Evolutionary conservation across 768 basidiomycete genomes (phyloP), one percentile per base, ranked within the genome.

Genomic region (Hydnomerulius pinastri): DNA sequence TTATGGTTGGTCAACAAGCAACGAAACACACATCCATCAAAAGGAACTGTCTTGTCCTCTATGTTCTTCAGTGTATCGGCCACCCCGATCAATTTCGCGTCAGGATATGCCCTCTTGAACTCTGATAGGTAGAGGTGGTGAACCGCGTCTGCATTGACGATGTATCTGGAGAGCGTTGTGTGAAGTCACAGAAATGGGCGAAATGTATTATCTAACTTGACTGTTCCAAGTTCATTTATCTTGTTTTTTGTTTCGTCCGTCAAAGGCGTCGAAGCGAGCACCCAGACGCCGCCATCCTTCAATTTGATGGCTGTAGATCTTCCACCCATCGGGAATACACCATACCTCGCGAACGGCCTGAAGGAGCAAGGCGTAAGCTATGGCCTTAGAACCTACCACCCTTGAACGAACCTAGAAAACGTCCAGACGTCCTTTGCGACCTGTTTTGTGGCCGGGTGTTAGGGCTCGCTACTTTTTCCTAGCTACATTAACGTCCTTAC

Each of bases 221-320:
- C 86, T 11, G 80, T 77, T 0, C 92, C 90, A 2, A 93, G 70
- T 21, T 76, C 73, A 39, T 81, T 74, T 8, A 92, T 66, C 38
- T 78, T 83, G 4, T 67, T 51, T 61, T 85, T 85, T 3, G 90
- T 92, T 23, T 82, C 81, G 3, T 72, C 70, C 30, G 81, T 79
- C 46, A 90, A 70, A 1, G 88, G 86, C 7, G 86, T 86, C 1
- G 90, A 92, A 0, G 89, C 91, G n/a, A 92, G 73, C 11, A 93
- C 75, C 82, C 90, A 94, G 23, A 94, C 83, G 11, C 80, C 83
- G 30, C 86, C 83, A 43, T 79, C 77, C 32, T 69, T 68, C 20
- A 94, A 74, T 67, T 77, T 81, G 58, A 95, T 74, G 0, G 91
- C 93, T 0, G 92, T 95, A 6, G 90, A 85, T 38, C 93, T 75